Percentiles rank a stretch among this genome's conserved stretches.
phyloP scores from a whole-genome alignment of 2,329 filamentous ascomycete genomes.

The Emmonsia crescens region DNA sequence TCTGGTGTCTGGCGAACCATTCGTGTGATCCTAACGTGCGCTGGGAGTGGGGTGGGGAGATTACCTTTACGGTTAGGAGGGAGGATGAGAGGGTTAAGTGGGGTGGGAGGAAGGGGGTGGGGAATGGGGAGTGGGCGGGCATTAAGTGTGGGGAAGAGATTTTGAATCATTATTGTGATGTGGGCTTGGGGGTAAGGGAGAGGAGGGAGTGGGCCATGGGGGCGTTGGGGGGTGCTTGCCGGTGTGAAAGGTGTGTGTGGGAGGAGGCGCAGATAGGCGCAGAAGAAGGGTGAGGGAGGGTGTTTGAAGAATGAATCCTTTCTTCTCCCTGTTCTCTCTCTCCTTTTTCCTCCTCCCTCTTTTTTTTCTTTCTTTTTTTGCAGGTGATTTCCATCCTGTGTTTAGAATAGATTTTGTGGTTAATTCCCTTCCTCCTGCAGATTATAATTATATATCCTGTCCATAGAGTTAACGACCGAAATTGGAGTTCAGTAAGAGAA shows the following conservation, averaged over 20 bases:
- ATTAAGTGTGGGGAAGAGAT: constrained; percentile 75
- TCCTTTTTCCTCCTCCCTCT: not conserved
- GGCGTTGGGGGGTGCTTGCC: constrained; percentile 78
- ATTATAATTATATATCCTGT: not conserved
- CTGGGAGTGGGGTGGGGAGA: constrained; percentile 70
- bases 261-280: constrained; percentile 39
- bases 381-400: not conserved
- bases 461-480: not conserved
- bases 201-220: constrained; percentile 82
- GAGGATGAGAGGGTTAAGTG: constrained; percentile 28
- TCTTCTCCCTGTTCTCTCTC: too few relatives aligned
- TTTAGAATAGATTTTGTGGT: not conserved
- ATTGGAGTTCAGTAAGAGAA: not conserved
- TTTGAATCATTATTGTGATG: constrained; percentile 88
- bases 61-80: constrained; percentile 27
- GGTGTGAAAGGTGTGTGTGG: constrained; percentile 69
- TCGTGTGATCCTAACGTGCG: constrained; percentile 89
- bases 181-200: constrained; percentile 63
- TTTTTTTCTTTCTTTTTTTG: not conserved
- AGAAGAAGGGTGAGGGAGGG: not conserved
- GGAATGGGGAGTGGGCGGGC: constrained; percentile 45
- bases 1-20: constrained; percentile 96
- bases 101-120: constrained; percentile 18
- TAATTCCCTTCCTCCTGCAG: not conserved
- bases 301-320: not conserved